Conservation (phyloP, 805 yeast species). For the Saccharomycopsis capsularis region DNA sequence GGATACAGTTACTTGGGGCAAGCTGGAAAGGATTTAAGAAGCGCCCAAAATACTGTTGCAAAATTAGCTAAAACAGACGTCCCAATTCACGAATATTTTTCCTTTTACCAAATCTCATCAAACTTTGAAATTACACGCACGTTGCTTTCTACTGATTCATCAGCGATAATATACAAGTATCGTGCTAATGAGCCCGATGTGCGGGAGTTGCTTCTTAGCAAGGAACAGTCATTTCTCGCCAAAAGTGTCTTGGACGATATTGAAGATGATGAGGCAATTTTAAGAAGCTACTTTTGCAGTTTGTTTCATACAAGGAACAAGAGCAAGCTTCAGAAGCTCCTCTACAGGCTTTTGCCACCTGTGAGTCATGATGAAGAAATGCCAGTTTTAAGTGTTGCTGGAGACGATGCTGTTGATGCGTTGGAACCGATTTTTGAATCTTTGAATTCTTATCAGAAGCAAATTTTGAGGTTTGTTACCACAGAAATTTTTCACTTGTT, state of each 20-base stretch:
- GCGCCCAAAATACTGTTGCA: neutral
- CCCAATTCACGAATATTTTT: neutral
- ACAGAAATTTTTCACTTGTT: too few relatives aligned
- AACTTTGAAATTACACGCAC: slow-evolving; percentile 1
- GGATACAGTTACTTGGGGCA: too few relatives aligned
- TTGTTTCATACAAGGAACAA: neutral
- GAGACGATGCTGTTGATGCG: too few relatives aligned
- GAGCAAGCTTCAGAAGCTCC: too few relatives aligned
- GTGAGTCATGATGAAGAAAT: too few relatives aligned
- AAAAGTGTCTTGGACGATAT: neutral
- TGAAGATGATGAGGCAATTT: neutral
- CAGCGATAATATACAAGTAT: slow-evolving; percentile 1
- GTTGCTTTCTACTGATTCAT: neutral
- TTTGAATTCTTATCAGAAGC: too few relatives aligned
- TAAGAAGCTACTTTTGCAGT: neutral
- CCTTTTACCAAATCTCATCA: slow-evolving; percentile 1
- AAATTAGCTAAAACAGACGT: too few relatives aligned
- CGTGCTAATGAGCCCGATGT: neutral
- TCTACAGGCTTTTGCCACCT: too few relatives aligned
- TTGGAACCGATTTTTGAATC: too few relatives aligned
- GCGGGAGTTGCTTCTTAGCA: neutral
- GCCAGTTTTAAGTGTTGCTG: too few relatives aligned
- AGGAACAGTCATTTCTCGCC: neutral
- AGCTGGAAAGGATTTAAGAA: neutral
- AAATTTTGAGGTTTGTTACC: too few relatives aligned